Conservation (phyloP, 208 protist species). For the Leptomonas pyrrhocoris region DNA sequence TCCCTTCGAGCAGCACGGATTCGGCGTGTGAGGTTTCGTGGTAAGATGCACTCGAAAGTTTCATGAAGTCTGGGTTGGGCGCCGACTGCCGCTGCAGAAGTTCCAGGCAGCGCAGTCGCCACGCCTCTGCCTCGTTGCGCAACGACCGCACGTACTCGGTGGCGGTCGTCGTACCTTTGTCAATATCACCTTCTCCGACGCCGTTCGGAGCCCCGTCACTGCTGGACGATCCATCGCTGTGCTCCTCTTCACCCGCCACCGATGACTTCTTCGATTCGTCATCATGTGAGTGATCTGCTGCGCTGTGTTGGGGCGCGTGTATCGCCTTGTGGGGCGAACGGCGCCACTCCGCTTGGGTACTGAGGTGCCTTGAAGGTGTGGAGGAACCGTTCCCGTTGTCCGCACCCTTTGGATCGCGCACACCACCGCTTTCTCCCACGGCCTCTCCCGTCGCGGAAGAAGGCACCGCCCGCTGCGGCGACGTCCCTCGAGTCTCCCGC, state of each 20-base stretch:
- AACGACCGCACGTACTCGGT: conserved; percentile 25
- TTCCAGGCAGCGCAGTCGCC: conserved; percentile 44
- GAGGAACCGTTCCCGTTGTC: not conserved
- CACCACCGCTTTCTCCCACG: not conserved
- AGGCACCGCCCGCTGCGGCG: not conserved
- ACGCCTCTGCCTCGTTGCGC: conserved; percentile 48
- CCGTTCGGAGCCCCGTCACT: no score
- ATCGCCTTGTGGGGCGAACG: no score
- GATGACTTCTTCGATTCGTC: no score
- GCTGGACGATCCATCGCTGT: no score
- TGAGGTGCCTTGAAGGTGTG: no score
- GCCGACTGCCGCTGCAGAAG: conserved; percentile 40
- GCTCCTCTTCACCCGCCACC: no score
- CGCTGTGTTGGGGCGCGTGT: no score
- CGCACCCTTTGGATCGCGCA: not conserved
- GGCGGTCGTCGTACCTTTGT: not conserved
- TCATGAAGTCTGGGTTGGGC: not conserved
- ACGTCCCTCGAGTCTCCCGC: not conserved
- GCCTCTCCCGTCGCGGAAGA: not conserved
- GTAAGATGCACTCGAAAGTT: not conserved
- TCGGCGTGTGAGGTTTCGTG: not conserved
- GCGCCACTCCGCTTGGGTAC: no score
- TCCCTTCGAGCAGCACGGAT: not conserved
- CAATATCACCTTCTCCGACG: no score
- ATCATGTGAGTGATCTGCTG: no score